Percentiles rank a stretch among this genome's conserved stretches.
phyloP scores from a whole-genome alignment of 2,329 filamentous ascomycete genomes.

The Coleophoma cylindrospora region DNA sequence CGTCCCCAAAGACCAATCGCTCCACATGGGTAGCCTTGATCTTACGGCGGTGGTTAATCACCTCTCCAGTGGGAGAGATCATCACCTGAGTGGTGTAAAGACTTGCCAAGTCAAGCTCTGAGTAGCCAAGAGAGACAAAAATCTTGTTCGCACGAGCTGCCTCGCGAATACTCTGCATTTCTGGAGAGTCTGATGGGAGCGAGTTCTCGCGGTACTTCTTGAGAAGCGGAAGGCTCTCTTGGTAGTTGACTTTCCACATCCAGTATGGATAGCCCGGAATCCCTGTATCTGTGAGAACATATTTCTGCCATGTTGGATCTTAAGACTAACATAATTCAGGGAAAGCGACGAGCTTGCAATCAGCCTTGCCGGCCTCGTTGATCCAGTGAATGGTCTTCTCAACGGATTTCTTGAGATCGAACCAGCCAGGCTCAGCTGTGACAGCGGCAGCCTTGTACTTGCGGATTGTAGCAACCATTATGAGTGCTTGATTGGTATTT shows the following conservation, averaged over 20 bases:
- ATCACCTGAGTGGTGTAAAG: slow-evolving; percentile 49
- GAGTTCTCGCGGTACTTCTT: slow-evolving; percentile 46
- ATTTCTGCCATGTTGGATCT: not conserved
- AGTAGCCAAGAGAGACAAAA: slow-evolving; percentile 49
- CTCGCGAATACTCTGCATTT: slow-evolving; percentile 46
- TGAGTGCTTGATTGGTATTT: not conserved
- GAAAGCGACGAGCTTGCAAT: slow-evolving; percentile 50
- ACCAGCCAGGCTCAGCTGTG: slow-evolving; percentile 44
- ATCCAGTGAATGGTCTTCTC: slow-evolving; percentile 48
- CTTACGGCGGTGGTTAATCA: slow-evolving; percentile 51
- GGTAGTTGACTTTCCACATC: slow-evolving; percentile 44
- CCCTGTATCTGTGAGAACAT: slow-evolving; percentile 23
- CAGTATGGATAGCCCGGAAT: slow-evolving; percentile 50
- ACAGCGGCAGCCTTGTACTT: slow-evolving; percentile 51
- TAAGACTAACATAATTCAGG: slow-evolving; percentile 44
- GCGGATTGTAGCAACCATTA: slow-evolving; percentile 33
- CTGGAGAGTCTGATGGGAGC: slow-evolving; percentile 40
- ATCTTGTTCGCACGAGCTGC: slow-evolving; percentile 47
- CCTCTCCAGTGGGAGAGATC: slow-evolving; percentile 40
- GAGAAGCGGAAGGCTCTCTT: slow-evolving; percentile 35
- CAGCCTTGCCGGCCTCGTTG: slow-evolving; percentile 42
- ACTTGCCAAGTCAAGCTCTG: slow-evolving; percentile 32
- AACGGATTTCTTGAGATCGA: slow-evolving; percentile 46
- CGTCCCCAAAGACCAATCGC: slow-evolving; percentile 48
- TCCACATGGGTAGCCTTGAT: slow-evolving; percentile 52